Percentiles rank a stretch among this genome's conserved stretches.
Evolutionary conservation across 768 basidiomycete species (phyloP).

Genomic region (Boletus rufocinnamomeus): DNA sequence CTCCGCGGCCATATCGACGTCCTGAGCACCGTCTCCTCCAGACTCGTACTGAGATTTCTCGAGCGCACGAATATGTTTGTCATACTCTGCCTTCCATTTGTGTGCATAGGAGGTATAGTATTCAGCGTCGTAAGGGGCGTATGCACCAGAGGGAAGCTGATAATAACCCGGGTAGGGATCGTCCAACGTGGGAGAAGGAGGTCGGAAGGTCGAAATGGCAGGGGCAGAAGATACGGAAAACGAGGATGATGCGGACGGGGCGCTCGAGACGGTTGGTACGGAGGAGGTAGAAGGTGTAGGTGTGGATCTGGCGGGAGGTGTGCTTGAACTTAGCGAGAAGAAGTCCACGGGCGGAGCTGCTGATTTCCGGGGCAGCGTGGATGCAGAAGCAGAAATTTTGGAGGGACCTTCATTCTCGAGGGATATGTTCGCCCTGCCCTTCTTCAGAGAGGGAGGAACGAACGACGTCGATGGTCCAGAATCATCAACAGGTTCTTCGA

Average conservation of each 20-base stretch:
- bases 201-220: slow-evolving; percentile 60
- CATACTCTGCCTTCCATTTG: slow-evolving; percentile 74
- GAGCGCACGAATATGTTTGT: slow-evolving; percentile 68
- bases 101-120: slow-evolving; percentile 70
- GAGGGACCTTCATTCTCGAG: slow-evolving; percentile 41
- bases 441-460: slow-evolving; percentile 58
- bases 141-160: slow-evolving; percentile 75
- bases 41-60: slow-evolving; percentile 69
- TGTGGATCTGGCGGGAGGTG: slow-evolving; percentile 5
- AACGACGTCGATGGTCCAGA: slow-evolving; percentile 45
- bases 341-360: slow-evolving; percentile 55
- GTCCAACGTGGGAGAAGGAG: slow-evolving; percentile 70
- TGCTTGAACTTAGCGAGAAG: slow-evolving; percentile 59
- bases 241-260: slow-evolving; percentile 70
- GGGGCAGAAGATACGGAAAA: slow-evolving; percentile 67
- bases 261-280: slow-evolving; percentile 17
- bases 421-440: slow-evolving; percentile 60
- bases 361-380: slow-evolving; percentile 14
- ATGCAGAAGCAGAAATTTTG: slow-evolving; percentile 7
- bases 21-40: slow-evolving; percentile 47
- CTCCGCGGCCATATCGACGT: slow-evolving; percentile 67
- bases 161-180: slow-evolving; percentile 91
- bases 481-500: background rate
- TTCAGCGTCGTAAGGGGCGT: slow-evolving; percentile 69
- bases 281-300: slow-evolving; percentile 5